phyloP scores from a whole-genome alignment of 495 filamentous ascomycete species.

The Neurospora hispaniola region DNA sequence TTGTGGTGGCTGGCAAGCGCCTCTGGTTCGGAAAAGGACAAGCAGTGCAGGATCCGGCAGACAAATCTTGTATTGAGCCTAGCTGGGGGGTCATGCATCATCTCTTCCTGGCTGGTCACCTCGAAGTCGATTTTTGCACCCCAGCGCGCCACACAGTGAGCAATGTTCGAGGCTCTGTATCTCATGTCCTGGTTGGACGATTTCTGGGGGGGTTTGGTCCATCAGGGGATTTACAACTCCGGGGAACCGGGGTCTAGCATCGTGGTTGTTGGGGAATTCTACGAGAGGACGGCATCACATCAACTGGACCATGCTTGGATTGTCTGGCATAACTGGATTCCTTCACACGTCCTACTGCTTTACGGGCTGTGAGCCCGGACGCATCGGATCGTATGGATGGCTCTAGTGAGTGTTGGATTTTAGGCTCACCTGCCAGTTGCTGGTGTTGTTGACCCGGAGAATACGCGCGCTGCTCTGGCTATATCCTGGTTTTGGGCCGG shows the following conservation, averaged over 20 bases:
- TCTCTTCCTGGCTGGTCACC: conserved; percentile 25
- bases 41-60: conserved; percentile 14
- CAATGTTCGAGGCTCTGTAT: conserved; percentile 8
- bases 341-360: conserved; percentile 7
- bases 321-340: conserved; percentile 3
- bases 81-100: conserved; percentile 10
- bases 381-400: conserved; percentile 9
- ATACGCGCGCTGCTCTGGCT: conserved; percentile 28
- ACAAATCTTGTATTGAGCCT: conserved; percentile 1
- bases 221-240: background rate
- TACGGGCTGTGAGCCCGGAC: conserved; percentile 1
- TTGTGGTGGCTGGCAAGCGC: conserved; percentile 45
- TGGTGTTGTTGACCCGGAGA: conserved; percentile 10
- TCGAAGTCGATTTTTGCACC: conserved; percentile 7
- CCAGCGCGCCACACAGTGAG: conserved; percentile 27
- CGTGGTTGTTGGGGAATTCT: background rate
- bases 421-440: conserved; percentile 20
- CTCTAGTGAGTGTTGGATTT: conserved; percentile 8
- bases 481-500: conserved; percentile 15
- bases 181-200: conserved; percentile 2
- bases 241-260: background rate
- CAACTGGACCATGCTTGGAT: background rate
- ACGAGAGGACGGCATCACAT: background rate
- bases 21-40: conserved; percentile 14
- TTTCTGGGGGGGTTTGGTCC: conserved; percentile 1